These are phyloP conservation scores for Byssoonygena ceratinophila DNA, from an alignment of 2,329 filamentous ascomycete genomes.

Conservation along the genomic window DNA sequence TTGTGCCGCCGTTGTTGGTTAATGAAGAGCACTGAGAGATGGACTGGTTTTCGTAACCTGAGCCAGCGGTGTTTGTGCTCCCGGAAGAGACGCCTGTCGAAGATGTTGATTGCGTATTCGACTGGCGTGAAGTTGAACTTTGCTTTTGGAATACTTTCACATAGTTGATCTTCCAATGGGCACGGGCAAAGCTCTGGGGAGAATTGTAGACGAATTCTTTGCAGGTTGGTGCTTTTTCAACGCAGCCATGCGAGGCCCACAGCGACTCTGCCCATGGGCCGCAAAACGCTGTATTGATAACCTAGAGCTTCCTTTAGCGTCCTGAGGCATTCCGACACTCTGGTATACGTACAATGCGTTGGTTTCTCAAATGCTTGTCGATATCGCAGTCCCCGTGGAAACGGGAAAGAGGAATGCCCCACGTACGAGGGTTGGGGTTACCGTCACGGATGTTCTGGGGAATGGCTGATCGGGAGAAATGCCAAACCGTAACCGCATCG, in stretches of 20 bases:
- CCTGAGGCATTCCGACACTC: not conserved
- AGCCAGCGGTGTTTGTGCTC: not conserved
- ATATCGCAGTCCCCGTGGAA: constrained; percentile 34
- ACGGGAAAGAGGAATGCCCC: constrained; percentile 38
- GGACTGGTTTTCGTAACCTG: not conserved
- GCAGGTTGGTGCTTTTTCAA: not conserved
- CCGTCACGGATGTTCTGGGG: constrained; percentile 37
- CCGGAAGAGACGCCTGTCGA: no score
- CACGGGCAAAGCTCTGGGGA: constrained; percentile 2
- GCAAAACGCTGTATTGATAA: constrained; percentile 44
- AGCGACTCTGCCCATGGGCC: constrained; percentile 43
- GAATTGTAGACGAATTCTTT: constrained; percentile 8
- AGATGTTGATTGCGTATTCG: not conserved
- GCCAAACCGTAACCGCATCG: constrained; percentile 42
- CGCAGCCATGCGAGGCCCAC: not conserved
- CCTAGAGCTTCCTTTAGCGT: not conserved
- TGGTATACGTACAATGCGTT: constrained; percentile 29
- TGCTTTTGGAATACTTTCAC: constrained; percentile 10
- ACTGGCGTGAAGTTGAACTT: not conserved
- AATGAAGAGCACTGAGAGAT: not conserved
- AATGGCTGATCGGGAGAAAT: constrained; percentile 36
- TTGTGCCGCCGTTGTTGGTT: no score
- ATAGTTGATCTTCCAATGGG: constrained; percentile 12
- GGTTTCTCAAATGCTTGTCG: constrained; percentile 29
- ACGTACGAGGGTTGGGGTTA: constrained; percentile 36